phyloP scores from a whole-genome alignment of 1,139 yeast species.

The Meyerozyma carpophila region DNA sequence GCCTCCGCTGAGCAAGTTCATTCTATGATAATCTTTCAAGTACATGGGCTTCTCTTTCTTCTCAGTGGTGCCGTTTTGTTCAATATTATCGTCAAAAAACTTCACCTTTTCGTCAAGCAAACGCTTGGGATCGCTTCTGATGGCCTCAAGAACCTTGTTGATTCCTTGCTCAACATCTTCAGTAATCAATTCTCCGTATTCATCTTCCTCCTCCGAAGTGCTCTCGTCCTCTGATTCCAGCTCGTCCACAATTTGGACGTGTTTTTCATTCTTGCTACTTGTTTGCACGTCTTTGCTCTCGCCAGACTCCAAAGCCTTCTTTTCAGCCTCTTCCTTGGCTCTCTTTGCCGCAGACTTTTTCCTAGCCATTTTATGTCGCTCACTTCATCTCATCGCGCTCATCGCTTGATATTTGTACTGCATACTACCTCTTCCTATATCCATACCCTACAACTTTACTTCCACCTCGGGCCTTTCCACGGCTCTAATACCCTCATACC shows the following conservation, averaged over 20 bases:
- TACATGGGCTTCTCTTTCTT: constrained; percentile 72
- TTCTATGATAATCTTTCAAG: constrained; percentile 88
- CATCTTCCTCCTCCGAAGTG: constrained; percentile 79
- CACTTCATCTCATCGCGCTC: not conserved
- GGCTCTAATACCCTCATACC: constrained; percentile 35
- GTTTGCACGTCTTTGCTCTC: constrained; percentile 12
- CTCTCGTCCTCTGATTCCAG: constrained; percentile 15
- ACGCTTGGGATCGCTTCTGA: constrained; percentile 58
- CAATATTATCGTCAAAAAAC: constrained; percentile 66
- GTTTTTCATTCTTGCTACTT: constrained; percentile 10
- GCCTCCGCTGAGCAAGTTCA: constrained; percentile 63
- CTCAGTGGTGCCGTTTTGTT: constrained; percentile 11
- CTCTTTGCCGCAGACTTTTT: constrained; percentile 84
- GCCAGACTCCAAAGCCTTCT: constrained; percentile 5
- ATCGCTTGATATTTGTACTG: constrained; percentile 1
- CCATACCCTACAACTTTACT: not conserved
- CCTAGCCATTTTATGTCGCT: constrained; percentile 59
- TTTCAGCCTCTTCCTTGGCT: constrained; percentile 51
- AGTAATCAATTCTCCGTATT: constrained; percentile 81
- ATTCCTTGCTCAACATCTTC: constrained; percentile 82
- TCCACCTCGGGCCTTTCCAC: constrained; percentile 9
- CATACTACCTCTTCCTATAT: not conserved
- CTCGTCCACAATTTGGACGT: constrained; percentile 1
- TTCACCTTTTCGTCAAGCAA: constrained; percentile 61
- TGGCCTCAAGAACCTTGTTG: constrained; percentile 61